Evolutionary conservation across 768 basidiomycete species (phyloP).

Genomic region (Neoboletus magnificus): DNA sequence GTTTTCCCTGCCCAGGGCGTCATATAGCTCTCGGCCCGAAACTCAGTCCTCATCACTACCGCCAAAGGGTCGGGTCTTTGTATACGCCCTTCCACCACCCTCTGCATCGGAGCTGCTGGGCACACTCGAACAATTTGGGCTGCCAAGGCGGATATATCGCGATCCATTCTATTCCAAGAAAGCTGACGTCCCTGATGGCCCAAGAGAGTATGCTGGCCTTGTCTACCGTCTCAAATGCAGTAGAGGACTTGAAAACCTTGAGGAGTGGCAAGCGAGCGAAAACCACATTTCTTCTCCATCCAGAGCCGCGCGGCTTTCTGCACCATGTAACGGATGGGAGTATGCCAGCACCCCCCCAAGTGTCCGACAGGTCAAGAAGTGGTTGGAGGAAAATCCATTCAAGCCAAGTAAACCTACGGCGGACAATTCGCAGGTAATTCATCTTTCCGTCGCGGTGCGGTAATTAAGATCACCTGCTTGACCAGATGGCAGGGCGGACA

Average conservation of each 20-base stretch:
- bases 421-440: constrained; percentile 51
- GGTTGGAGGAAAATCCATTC: constrained; percentile 41
- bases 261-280: constrained; percentile 50
- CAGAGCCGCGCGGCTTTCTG: constrained; percentile 5
- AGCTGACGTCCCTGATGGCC: constrained; percentile 61
- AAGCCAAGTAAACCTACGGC: constrained; percentile 16
- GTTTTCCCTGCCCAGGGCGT: constrained; percentile 13
- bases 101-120: constrained; percentile 43
- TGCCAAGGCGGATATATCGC: constrained; percentile 64
- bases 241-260: constrained; percentile 51
- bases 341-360: constrained; percentile 71
- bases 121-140: constrained; percentile 43
- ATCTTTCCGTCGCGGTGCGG: background rate
- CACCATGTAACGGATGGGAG: constrained; percentile 68
- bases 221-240: constrained; percentile 69
- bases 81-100: constrained; percentile 53
- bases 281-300: constrained; percentile 1
- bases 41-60: constrained; percentile 4
- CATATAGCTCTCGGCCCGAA: constrained; percentile 7
- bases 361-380: constrained; percentile 48
- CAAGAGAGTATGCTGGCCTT: constrained; percentile 77
- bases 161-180: constrained; percentile 78
- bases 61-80: constrained; percentile 28
- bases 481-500: constrained; percentile 70
- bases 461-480: background rate